Percentiles rank a stretch among this genome's conserved stretches.
Conservation (phyloP, 768 basidiomycete genomes). For the Porpolomopsis calyptriformis region DNA sequence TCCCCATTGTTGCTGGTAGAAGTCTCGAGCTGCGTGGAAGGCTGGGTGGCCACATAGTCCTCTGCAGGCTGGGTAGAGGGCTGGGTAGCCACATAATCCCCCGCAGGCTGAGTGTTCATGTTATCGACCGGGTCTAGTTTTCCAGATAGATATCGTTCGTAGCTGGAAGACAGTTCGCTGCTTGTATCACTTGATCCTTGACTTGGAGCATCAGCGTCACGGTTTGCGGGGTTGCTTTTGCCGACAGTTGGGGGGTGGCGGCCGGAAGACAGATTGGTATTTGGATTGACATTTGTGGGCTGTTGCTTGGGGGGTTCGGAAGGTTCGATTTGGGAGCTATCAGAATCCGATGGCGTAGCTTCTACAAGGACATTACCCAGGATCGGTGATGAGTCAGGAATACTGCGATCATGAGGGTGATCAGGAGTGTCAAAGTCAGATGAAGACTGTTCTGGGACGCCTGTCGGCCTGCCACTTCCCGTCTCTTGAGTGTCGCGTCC, state of each 20-base stretch:
- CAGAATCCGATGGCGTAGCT: conserved; percentile 42
- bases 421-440: background rate
- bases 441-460: conserved; percentile 3
- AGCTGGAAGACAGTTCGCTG: conserved; percentile 32
- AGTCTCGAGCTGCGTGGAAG: conserved; percentile 3
- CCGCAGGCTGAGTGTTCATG: conserved; percentile 1
- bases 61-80: no score
- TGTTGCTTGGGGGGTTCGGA: conserved; percentile 3
- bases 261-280: conserved; percentile 15
- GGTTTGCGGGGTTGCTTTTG: conserved; percentile 10
- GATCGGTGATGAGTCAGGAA: background rate
- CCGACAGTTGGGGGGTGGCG: conserved; percentile 7
- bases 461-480: background rate
- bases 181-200: conserved; percentile 22
- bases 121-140: conserved; percentile 15
- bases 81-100: conserved; percentile 3
- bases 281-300: background rate
- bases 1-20: background rate
- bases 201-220: conserved; percentile 11
- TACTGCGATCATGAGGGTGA: no score
- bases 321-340: conserved; percentile 26
- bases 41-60: conserved; percentile 5
- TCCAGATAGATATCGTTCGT: conserved; percentile 28
- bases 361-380: conserved; percentile 32
- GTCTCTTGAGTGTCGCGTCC: conserved; percentile 22